Evolutionary conservation across 768 basidiomycete species (phyloP).

Genomic region (Ephemerocybe angulata): DNA sequence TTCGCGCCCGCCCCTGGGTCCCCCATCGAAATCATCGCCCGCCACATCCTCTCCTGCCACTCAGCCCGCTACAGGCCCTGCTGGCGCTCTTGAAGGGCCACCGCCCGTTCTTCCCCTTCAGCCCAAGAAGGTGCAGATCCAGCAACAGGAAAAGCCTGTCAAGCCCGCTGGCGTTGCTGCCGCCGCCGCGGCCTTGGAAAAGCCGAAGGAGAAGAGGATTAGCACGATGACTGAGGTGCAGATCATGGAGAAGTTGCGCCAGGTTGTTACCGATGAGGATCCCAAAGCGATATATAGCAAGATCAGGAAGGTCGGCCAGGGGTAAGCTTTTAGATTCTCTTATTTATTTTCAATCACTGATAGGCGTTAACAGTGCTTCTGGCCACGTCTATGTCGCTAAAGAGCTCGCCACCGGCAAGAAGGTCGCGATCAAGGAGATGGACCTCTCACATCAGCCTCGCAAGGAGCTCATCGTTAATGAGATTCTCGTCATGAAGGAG

Average conservation of each 20-base stretch:
- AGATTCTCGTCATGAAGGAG: conserved; percentile 98
- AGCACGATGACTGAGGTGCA: conserved; percentile 96
- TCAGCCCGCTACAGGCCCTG: conserved; percentile 43
- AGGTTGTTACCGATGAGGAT: conserved; percentile 83
- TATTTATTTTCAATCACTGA: conserved; percentile 14
- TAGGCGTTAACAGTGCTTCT: conserved; percentile 63
- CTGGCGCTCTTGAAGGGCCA: conserved; percentile 50
- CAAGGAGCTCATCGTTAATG: conserved; percentile 97
- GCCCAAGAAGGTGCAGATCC: conserved; percentile 66
- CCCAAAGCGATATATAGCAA: conserved; percentile 90
- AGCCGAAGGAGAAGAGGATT: conserved; percentile 84
- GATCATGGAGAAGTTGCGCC: conserved; percentile 95
- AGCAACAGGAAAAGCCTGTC: conserved; percentile 45
- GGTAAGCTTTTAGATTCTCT: conserved; percentile 53
- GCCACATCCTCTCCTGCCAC: conserved; percentile 42
- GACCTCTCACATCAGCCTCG: conserved; percentile 91
- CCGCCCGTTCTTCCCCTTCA: conserved; percentile 74
- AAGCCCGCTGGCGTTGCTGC: conserved; percentile 40
- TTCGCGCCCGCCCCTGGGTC: conserved; percentile 34
- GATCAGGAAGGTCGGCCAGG: conserved; percentile 98
- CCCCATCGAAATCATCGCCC: conserved; percentile 42
- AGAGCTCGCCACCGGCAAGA: conserved; percentile 74
- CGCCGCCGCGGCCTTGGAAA: conserved; percentile 72
- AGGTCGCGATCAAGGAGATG: conserved; percentile 99
- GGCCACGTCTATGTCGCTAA: conserved; percentile 98